Base-by-base conservation (phyloP, 1,139 yeast genomes). In the Blastobotrys proliferans region DNA sequence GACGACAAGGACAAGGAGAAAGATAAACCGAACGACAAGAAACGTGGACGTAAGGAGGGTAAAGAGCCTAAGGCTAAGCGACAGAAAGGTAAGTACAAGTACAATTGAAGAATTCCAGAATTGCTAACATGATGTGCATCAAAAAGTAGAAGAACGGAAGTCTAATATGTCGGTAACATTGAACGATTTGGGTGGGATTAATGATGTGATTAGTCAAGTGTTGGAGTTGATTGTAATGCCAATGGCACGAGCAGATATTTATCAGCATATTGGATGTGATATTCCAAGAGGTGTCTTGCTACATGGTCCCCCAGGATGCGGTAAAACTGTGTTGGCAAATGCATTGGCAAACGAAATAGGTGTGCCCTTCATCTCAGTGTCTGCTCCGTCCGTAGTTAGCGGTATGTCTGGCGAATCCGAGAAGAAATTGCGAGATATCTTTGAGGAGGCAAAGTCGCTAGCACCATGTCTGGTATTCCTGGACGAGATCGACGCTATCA, bases 351-450 rank as follows among this genome's bases (percentile, higher is more conserved):
- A 96, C 22, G 97, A 92, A 59, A 71, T 92, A 34, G 86, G 87
- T 51, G 95, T 92, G 0, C 97, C 98, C 0, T 92, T 94, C 58
- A 79, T 92, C 22, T 83, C 84, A 39, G 75, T 92, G 1, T 84
- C 95, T 17, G 98, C 99, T 0, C 98, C 98, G 1, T 84, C 96
- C 1, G 87, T 94, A 5, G 97, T 92, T 0, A 85, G 96, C 46
- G 98, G 99, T n/a, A 92, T 92, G 98, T 86, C 96, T n/a, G 98
- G 98, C 35, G 99, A 92, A 63, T 81, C 94, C 47, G 98, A 94
- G 61, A 92, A 92, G 69, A 90, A 90, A 60, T 72, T 92, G 14
- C 72, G 98, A 50, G 98, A 92, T 50, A 72, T 92, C 31, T 92
- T 92, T 57, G 97, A 88, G 35, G 98, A 94, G 60, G 98, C 98